Evolutionary conservation across 2,329 filamentous ascomycete species (phyloP).

Genomic region (Neonectria faginata): DNA sequence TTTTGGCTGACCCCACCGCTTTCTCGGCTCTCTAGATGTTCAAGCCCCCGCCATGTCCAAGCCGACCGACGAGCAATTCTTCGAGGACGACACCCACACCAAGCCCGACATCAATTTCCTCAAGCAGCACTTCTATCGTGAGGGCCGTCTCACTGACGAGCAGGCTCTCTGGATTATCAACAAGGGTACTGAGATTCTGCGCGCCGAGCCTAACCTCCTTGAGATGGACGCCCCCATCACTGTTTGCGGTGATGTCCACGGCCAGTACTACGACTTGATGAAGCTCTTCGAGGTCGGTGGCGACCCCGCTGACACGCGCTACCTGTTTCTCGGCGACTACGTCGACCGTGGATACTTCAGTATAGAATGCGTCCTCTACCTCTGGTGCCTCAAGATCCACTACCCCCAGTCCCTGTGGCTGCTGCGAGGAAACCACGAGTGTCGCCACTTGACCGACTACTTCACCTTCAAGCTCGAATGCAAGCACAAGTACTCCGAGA

Average conservation of each 20-base stretch:
- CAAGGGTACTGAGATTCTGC: constrained; percentile 87
- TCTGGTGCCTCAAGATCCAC: constrained; percentile 99
- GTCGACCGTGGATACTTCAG: constrained; percentile 99
- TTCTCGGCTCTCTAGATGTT: constrained; percentile 73
- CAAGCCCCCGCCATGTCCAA: constrained; percentile 95
- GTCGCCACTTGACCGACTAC: constrained; percentile 98
- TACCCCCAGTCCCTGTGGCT: constrained; percentile 98
- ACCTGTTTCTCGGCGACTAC: constrained; percentile 97
- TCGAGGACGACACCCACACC: constrained; percentile 82
- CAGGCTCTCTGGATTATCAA: constrained; percentile 96
- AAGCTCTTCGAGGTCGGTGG: constrained; percentile 99
- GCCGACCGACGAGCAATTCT: constrained; percentile 94
- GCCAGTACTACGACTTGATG: constrained; percentile 99
- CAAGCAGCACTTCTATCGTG: constrained; percentile 98
- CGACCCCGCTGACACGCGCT: constrained; percentile 94
- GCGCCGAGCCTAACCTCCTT: constrained; percentile 91
- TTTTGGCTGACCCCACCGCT: constrained; percentile 34
- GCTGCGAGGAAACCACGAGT: constrained; percentile 97
- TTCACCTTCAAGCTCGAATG: constrained; percentile 99
- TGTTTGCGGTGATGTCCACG: constrained; percentile 97
- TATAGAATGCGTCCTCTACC: constrained; percentile 98
- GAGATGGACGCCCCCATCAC: constrained; percentile 99
- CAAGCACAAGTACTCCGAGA: constrained; percentile 99
- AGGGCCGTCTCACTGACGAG: constrained; percentile 95
- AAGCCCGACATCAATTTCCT: constrained; percentile 95